Evolutionary conservation across 2,329 filamentous ascomycete genomes (phyloP).

Genomic region (Sphaerostilbella broomeana): DNA sequence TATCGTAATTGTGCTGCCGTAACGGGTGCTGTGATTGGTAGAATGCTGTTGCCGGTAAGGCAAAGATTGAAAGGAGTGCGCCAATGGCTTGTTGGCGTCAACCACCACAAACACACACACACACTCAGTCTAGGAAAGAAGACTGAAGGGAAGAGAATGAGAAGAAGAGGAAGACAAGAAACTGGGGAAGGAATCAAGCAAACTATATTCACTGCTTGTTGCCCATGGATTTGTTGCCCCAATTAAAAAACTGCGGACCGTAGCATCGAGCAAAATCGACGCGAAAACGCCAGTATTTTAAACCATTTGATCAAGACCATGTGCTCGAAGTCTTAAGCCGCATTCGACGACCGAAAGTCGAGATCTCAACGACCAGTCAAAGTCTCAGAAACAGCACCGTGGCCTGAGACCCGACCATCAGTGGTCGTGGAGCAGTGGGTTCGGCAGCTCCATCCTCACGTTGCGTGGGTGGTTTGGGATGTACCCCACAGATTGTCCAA

Average conservation of each 20-base stretch:
- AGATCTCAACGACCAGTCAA: constrained; percentile 15
- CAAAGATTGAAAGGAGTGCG: neutral
- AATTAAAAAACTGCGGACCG: neutral
- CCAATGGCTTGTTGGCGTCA: neutral
- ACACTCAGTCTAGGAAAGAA: no score
- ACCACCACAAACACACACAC: constrained; percentile 8
- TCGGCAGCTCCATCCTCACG: constrained; percentile 10
- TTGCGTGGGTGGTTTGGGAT: constrained; percentile 2
- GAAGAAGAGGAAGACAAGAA: neutral
- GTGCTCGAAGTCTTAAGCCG: constrained; percentile 13
- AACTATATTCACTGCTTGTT: constrained; percentile 9
- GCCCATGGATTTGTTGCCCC: constrained; percentile 3
- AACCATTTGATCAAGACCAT: constrained; percentile 4
- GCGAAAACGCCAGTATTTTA: constrained; percentile 6
- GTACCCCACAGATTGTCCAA: constrained; percentile 7
- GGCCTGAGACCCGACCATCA: constrained; percentile 15
- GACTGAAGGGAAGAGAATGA: constrained; percentile 5
- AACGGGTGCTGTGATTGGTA: neutral
- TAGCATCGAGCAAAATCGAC: neutral
- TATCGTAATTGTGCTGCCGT: neutral
- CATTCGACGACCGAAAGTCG: constrained; percentile 14
- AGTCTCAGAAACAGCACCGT: constrained; percentile 12
- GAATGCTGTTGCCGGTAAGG: constrained; percentile 1
- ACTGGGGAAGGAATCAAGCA: neutral
- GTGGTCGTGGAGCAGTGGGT: constrained; percentile 6